Percentiles rank a stretch among this genome's conserved stretches.
Conservation (phyloP, 2,329 filamentous ascomycete species). For the Penicillium sp. region DNA sequence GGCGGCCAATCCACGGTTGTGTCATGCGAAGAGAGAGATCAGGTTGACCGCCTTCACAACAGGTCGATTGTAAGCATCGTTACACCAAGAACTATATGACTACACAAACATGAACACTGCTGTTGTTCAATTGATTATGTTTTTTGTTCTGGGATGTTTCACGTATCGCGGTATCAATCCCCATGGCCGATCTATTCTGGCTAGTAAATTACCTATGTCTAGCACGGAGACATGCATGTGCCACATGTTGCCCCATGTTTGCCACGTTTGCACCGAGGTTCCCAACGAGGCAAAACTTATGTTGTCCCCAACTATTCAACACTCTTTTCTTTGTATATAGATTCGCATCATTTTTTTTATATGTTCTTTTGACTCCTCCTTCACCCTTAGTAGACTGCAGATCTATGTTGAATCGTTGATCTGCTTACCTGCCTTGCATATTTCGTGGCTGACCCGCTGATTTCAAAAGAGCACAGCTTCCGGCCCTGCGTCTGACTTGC, state of each 20-base stretch:
- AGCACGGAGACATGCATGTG: background rate
- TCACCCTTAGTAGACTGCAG: background rate
- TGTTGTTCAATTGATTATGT: too few relatives aligned
- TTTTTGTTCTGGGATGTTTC: too few relatives aligned
- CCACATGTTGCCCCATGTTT: constrained; percentile 8
- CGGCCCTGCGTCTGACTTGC: constrained; percentile 25
- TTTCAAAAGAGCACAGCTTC: constrained; percentile 18
- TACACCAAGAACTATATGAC: too few relatives aligned
- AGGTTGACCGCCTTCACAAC: background rate
- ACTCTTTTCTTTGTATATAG: constrained; percentile 10
- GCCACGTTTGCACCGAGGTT: constrained; percentile 30
- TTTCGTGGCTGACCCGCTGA: constrained; percentile 16
- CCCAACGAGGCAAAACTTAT: constrained; percentile 25
- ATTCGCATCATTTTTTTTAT: constrained; percentile 4
- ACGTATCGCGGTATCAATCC: too few relatives aligned
- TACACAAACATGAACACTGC: too few relatives aligned
- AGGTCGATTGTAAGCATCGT: background rate
- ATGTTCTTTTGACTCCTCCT: background rate
- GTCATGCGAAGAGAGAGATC: background rate
- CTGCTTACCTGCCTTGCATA: constrained; percentile 21
- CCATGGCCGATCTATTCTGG: too few relatives aligned
- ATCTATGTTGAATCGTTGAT: background rate
- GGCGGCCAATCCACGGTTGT: background rate
- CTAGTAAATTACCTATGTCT: background rate
- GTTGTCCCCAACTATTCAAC: constrained; percentile 33